phyloP scores from a whole-genome alignment of 2,329 filamentous ascomycete species.

The Paramyrothecium sp. region DNA sequence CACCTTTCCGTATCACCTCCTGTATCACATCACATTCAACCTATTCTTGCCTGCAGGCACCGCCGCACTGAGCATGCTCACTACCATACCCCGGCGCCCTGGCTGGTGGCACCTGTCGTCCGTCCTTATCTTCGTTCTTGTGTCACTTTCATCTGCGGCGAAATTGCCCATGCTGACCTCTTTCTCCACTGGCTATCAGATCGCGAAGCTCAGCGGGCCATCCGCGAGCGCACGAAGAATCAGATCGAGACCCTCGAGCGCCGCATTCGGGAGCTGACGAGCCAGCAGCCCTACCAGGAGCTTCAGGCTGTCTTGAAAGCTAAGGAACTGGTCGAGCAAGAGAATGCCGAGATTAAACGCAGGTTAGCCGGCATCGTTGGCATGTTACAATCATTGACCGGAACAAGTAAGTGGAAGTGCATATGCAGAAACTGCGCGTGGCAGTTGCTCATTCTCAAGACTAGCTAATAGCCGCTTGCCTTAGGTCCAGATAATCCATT shows the following conservation, averaged over 20 bases:
- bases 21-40: no score
- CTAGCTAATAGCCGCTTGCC: background rate
- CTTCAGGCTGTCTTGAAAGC: constrained; percentile 72
- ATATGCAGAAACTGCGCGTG: no score
- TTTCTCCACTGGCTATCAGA: constrained; percentile 45
- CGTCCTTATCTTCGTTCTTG: background rate
- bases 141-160: background rate
- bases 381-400: constrained; percentile 60
- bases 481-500: constrained; percentile 26
- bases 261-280: constrained; percentile 72
- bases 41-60: no score
- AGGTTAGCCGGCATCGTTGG: constrained; percentile 64
- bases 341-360: constrained; percentile 76
- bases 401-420: constrained; percentile 16
- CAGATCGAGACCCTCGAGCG: constrained; percentile 75
- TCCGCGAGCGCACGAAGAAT: constrained; percentile 76
- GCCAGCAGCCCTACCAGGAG: constrained; percentile 80
- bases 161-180: background rate
- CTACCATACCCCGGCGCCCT: no score
- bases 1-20: no score
- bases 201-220: constrained; percentile 81
- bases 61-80: no score
- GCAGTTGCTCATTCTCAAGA: no score
- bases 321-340: constrained; percentile 74
- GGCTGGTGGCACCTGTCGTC: background rate